phyloP scores from a whole-genome alignment of 129 eudicot species.

The Smallanthus sonchifolius region DNA sequence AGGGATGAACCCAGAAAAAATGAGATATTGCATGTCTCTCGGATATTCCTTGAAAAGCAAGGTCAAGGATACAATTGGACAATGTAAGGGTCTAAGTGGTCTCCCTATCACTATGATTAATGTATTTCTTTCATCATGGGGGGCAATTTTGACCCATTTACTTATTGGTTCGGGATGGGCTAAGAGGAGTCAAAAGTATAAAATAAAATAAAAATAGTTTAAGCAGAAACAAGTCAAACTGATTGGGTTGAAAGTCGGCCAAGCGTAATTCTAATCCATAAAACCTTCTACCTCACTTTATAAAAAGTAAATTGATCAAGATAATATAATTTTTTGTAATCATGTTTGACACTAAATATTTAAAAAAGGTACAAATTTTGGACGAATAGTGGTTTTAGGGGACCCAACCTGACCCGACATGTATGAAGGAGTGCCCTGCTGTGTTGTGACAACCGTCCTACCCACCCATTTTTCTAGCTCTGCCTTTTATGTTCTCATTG shows the following conservation, averaged over 20 bases:
- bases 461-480: not conserved
- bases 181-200: not conserved
- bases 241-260: not conserved
- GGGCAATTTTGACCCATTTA: not conserved
- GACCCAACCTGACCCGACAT: not conserved
- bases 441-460: not conserved
- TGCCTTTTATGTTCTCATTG: not conserved
- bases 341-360: too few species aligned
- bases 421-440: not conserved
- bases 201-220: not conserved
- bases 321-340: too few species aligned
- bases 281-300: not conserved
- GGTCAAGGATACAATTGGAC: conserved; percentile 83
- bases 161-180: not conserved
- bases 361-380: not conserved
- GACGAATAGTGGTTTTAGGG: not conserved
- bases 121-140: not conserved
- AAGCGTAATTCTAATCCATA: not conserved
- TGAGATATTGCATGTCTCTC: conserved; percentile 96
- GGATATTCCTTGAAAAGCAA: conserved; percentile 93
- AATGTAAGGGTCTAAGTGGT: conserved; percentile 44
- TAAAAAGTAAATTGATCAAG: too few species aligned
- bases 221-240: not conserved
- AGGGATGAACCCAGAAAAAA: conserved; percentile 90
- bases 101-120: not conserved